phyloP scores from a whole-genome alignment of 2,329 filamentous ascomycete species.

The Leptographium lundbergii region DNA sequence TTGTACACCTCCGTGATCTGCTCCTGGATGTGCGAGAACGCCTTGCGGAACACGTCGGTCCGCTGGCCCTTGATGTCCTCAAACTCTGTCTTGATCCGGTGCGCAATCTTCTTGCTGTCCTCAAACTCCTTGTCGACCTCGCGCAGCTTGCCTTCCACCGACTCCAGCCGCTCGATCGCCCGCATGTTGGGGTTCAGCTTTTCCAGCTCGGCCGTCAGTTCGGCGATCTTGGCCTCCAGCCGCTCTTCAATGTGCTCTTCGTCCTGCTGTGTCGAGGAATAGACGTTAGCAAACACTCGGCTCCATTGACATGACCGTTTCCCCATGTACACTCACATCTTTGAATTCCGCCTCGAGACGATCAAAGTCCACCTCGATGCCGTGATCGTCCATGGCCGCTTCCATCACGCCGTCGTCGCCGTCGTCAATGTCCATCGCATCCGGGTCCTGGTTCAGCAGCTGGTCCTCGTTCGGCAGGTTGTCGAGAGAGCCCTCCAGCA shows the following conservation, averaged over 20 bases:
- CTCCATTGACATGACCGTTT: too few relatives aligned
- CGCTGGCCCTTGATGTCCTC: conserved; percentile 69
- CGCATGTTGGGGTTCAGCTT: conserved; percentile 97
- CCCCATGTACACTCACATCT: conserved; percentile 34
- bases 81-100: conserved; percentile 39
- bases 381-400: conserved; percentile 71
- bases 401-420: conserved; percentile 39
- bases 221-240: conserved; percentile 64
- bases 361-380: conserved; percentile 80
- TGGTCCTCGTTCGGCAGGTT: conserved; percentile 78
- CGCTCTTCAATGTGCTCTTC: conserved; percentile 55
- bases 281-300: not conserved
- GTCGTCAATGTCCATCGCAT: conserved; percentile 88
- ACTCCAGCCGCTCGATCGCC: conserved; percentile 80
- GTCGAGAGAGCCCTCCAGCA: conserved; percentile 66
- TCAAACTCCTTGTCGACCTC: conserved; percentile 84
- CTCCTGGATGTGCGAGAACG: conserved; percentile 87
- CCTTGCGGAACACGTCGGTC: conserved; percentile 86
- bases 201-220: conserved; percentile 67
- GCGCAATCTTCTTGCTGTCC: conserved; percentile 62
- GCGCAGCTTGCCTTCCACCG: conserved; percentile 70
- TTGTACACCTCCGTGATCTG: conserved; percentile 92
- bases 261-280: conserved; percentile 26
- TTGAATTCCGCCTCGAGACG: conserved; percentile 57
- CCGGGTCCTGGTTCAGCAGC: conserved; percentile 61